phyloP scores from a whole-genome alignment of 1,139 yeast genomes.

The Taphrina confusa region DNA sequence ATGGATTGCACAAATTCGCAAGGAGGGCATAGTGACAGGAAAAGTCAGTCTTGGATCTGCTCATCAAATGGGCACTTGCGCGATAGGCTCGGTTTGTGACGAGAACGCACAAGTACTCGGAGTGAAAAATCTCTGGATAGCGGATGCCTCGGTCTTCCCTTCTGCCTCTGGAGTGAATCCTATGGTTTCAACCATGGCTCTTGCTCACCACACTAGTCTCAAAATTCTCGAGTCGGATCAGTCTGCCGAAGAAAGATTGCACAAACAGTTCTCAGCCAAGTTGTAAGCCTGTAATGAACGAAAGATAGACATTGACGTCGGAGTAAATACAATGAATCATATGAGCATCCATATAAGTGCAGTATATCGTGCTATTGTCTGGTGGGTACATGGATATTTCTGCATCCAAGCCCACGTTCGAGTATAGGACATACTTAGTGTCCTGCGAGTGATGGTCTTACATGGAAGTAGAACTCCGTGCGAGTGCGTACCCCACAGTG shows the following conservation, averaged over 20 bases:
- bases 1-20: conserved; percentile 51
- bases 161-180: conserved; percentile 64
- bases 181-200: conserved; percentile 43
- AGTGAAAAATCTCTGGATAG: conserved; percentile 57
- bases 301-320: too few species aligned
- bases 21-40: conserved; percentile 46
- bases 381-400: too few species aligned
- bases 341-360: too few species aligned
- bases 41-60: conserved; percentile 56
- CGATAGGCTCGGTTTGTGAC: conserved; percentile 62
- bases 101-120: conserved; percentile 56
- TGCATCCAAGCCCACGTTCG: too few species aligned
- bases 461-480: too few species aligned
- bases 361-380: too few species aligned
- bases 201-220: conserved; percentile 19
- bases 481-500: too few species aligned
- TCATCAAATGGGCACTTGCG: conserved; percentile 63
- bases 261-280: conserved; percentile 33
- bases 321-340: too few species aligned
- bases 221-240: conserved; percentile 20
- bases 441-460: too few species aligned
- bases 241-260: conserved; percentile 6
- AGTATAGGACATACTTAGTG: too few species aligned
- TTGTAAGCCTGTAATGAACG: not conserved
- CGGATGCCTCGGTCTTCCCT: conserved; percentile 61